Conservation (phyloP, 345 rosid species). For the Sonneratia alba region DNA sequence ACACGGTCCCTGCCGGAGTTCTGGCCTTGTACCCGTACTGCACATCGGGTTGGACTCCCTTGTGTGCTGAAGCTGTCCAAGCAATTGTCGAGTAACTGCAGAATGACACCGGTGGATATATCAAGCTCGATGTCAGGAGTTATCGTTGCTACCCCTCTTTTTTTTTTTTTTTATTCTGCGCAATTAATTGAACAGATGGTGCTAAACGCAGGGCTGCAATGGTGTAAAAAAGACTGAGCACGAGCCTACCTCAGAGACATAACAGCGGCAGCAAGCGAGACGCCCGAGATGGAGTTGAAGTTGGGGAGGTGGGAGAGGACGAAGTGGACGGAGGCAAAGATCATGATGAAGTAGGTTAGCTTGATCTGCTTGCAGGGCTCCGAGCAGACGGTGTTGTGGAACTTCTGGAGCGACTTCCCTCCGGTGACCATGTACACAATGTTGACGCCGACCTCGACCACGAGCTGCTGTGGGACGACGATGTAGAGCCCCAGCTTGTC, state of each 20-base stretch:
- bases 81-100: conserved; percentile 78
- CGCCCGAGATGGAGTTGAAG: conserved; percentile 63
- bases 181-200: too few species aligned
- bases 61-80: conserved; percentile 50
- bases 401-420: conserved; percentile 53
- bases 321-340: conserved; percentile 60
- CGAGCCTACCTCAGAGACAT: conserved; percentile 50
- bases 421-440: conserved; percentile 82
- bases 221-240: too few species aligned
- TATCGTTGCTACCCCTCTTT: too few species aligned
- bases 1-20: conserved; percentile 37
- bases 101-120: neutral
- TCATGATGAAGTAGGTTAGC: conserved; percentile 54
- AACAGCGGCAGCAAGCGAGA: conserved; percentile 70
- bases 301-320: conserved; percentile 72
- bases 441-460: conserved; percentile 56
- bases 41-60: conserved; percentile 43
- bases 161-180: too few species aligned
- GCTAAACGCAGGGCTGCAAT: too few species aligned
- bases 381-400: conserved; percentile 27
- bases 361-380: conserved; percentile 27
- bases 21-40: conserved; percentile 39
- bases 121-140: neutral
- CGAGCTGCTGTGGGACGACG: conserved; percentile 60
- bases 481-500: too few species aligned